Evolutionary conservation across 495 filamentous ascomycete species (phyloP).

Genomic region (Sordaria brevicollis): DNA sequence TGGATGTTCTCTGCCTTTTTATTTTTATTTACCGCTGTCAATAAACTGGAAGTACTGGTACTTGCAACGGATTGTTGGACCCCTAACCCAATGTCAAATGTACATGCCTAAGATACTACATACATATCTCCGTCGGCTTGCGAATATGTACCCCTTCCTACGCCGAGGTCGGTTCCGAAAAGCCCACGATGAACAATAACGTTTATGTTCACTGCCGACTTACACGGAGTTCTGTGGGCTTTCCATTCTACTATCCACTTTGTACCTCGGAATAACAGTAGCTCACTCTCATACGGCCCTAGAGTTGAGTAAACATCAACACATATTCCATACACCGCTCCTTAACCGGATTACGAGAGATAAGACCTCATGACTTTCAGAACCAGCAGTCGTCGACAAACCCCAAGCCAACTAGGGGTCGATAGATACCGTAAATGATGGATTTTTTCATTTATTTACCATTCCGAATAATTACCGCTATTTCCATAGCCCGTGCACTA

Average conservation of each 20-base stretch:
- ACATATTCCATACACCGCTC: neutral
- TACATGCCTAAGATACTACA: neutral
- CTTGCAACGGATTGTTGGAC: neutral
- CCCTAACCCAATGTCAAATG: neutral
- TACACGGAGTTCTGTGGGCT: neutral
- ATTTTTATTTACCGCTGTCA: no score
- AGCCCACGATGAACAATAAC: neutral
- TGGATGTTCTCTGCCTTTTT: neutral
- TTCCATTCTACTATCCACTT: neutral
- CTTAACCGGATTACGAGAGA: neutral
- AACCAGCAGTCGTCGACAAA: neutral
- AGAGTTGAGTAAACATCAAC: neutral
- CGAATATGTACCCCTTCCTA: neutral
- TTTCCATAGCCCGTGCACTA: no score
- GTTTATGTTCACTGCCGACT: neutral
- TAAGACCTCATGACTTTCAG: neutral
- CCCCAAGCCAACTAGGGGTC: no score
- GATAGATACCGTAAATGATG: no score
- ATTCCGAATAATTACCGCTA: no score
- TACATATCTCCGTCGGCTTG: neutral
- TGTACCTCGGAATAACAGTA: neutral
- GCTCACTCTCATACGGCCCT: no score
- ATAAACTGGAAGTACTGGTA: no score
- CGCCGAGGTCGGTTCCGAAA: neutral
- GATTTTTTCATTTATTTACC: no score